Evolutionary conservation across 768 basidiomycete species (phyloP).

Genomic region (Xerocomus potaroensis): DNA sequence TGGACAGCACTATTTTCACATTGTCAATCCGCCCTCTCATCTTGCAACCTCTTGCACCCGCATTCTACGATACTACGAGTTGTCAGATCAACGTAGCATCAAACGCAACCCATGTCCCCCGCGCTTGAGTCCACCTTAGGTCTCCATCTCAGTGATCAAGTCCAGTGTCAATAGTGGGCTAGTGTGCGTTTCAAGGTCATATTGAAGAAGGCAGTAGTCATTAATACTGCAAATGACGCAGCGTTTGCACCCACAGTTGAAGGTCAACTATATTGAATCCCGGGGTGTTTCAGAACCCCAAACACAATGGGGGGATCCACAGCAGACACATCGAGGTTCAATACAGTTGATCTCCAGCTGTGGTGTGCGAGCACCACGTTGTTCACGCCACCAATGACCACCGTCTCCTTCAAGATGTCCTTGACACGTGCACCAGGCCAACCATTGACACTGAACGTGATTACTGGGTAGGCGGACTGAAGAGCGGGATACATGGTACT

Average conservation of each 20-base stretch:
- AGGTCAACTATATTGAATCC: slow-evolving; percentile 1
- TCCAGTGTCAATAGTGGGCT: slow-evolving; percentile 9
- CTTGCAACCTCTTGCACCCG: slow-evolving; percentile 14
- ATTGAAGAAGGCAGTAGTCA: not conserved
- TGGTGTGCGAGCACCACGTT: slow-evolving; percentile 14
- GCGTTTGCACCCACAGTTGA: slow-evolving; percentile 12
- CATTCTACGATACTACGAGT: no score
- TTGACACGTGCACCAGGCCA: slow-evolving; percentile 18
- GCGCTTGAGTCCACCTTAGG: slow-evolving; percentile 7
- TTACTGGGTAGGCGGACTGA: slow-evolving; percentile 7
- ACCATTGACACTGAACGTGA: slow-evolving; percentile 17
- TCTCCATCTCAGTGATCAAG: slow-evolving; percentile 16
- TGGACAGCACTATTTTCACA: not conserved
- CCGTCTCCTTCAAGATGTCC: slow-evolving; percentile 10
- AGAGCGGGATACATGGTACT: slow-evolving; percentile 14
- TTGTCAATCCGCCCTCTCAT: slow-evolving; percentile 7
- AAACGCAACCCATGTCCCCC: slow-evolving; percentile 19
- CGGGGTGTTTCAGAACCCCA: not conserved
- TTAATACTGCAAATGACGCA: slow-evolving; percentile 19
- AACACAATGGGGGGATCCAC: not conserved
- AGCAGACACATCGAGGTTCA: slow-evolving; percentile 18
- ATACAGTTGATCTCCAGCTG: slow-evolving; percentile 18
- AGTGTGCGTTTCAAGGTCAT: slow-evolving; percentile 20
- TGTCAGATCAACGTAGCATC: slow-evolving; percentile 15
- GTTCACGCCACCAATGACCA: slow-evolving; percentile 12